These are phyloP conservation scores for Chlorophyllum brunneum DNA, from an alignment of 768 basidiomycete species.

Conservation along the genomic window DNA sequence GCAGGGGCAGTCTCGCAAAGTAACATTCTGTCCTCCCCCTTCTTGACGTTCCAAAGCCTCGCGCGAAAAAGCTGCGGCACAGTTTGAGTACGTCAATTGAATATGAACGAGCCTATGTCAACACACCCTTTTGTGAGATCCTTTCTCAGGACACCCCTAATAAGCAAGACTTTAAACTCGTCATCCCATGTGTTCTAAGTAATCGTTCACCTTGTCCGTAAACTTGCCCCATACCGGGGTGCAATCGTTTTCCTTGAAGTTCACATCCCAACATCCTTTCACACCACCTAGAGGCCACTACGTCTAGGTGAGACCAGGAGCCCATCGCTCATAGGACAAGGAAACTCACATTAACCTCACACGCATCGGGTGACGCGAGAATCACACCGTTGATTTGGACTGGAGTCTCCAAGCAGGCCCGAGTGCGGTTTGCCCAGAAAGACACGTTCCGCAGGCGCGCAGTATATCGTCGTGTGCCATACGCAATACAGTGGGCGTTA, in stretches of 20 bases:
- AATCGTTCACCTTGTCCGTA: slow-evolving; percentile 21
- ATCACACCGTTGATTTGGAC: slow-evolving; percentile 24
- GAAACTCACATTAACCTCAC: slow-evolving; percentile 25
- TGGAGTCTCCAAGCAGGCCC: slow-evolving; percentile 23
- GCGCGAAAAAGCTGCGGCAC: slow-evolving; percentile 24
- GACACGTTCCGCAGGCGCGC: slow-evolving; percentile 25
- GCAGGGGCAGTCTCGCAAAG: slow-evolving; percentile 29
- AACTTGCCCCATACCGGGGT: slow-evolving; percentile 26
- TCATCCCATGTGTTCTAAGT: not conserved
- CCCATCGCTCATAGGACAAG: not conserved
- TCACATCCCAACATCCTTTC: slow-evolving; percentile 27
- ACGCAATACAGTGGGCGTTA: slow-evolving; percentile 23
- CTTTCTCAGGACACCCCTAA: slow-evolving; percentile 26
- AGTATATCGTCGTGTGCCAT: slow-evolving; percentile 26
- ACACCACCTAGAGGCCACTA: slow-evolving; percentile 29
- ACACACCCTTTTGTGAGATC: slow-evolving; percentile 20
- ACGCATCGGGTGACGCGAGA: slow-evolving; percentile 21
- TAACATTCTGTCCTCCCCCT: slow-evolving; percentile 21
- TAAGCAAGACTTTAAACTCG: not conserved
- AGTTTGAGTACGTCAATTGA: not conserved
- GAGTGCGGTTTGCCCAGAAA: slow-evolving; percentile 23
- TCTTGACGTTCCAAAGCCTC: slow-evolving; percentile 24
- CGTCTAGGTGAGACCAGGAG: not conserved
- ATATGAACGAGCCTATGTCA: slow-evolving; percentile 11
- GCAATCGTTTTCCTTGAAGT: slow-evolving; percentile 24